Evolutionary conservation across 352 stramenopile genomes (phyloP), one percentile per base, ranked within the genome.

Genomic region (Phytophthora foliorum): DNA sequence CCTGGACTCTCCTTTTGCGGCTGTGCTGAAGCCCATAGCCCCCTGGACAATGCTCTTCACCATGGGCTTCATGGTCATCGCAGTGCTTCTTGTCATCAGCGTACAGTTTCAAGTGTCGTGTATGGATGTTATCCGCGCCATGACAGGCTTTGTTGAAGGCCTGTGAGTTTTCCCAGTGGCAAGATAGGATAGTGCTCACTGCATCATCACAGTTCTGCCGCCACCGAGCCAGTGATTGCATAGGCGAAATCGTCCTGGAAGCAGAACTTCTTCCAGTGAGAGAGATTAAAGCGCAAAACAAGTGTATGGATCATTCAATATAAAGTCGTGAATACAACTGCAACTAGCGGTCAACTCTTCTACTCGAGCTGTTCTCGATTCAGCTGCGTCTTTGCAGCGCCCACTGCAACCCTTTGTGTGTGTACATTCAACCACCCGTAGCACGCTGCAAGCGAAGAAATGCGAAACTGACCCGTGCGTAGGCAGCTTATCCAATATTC

Each of bases 41-140:
- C 81, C 86, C 5, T 82, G 73, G 68, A 79, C 85, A 1, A 83
- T 89, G 76, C 67, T 89, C 17, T 83, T 89, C 50, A 93, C 84
- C 11, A 69, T 88, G 56, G 57, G 74, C 2, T 88, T 89, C 39
- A 81, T 86, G 57, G 59, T 89, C 25, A 53, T 77, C 7, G 69
- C 59, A 4, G 69, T 89, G 38, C 56, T 90, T 19, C 22, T 90
- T 29, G 58, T 88, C 14, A 74, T 75, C 24, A 89, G 81, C 45
- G 36, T 88, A 11, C 69, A 78, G 45, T 83, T 91, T 41, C 44
- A 79, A 22, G 81, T 91, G 16, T 77, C 80, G 16, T 79, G 68
- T 32, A 60, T 75, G 42, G 84, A 90, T 59, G 73, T 91, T 7
- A 57, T 90, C 29, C 81, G 84, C 25, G 80, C 80, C 27, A 89